Evolutionary conservation across 2,329 filamentous ascomycete species (phyloP).

Genomic region (Apiospora marii): DNA sequence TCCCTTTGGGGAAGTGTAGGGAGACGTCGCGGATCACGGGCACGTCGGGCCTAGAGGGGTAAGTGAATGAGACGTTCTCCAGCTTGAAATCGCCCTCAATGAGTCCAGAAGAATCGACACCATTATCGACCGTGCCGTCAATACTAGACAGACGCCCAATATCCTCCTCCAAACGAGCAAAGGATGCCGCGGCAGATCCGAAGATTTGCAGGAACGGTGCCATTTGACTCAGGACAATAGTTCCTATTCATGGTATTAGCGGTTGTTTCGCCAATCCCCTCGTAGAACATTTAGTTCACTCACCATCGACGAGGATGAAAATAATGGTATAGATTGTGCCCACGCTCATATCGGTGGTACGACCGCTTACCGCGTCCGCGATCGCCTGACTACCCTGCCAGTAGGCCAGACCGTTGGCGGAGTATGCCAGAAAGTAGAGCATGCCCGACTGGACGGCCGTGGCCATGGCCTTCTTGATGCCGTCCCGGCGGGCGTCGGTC

Average conservation of each 20-base stretch:
- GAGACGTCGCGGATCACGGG: conserved; percentile 45
- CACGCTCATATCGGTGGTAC: conserved; percentile 46
- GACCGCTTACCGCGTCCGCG: conserved; percentile 47
- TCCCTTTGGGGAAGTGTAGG: conserved; percentile 44
- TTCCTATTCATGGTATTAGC: conserved; percentile 49
- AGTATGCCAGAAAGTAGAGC: conserved; percentile 72
- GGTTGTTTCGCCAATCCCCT: conserved; percentile 40
- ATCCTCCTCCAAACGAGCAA: conserved; percentile 61
- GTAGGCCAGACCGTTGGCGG: conserved; percentile 70
- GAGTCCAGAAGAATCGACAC: conserved; percentile 46
- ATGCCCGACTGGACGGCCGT: conserved; percentile 66
- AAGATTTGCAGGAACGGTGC: conserved; percentile 69
- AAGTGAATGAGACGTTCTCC: conserved; percentile 47
- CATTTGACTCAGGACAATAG: conserved; percentile 66
- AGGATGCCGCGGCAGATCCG: conserved; percentile 60
- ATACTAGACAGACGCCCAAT: conserved; percentile 58
- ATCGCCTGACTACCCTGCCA: conserved; percentile 66
- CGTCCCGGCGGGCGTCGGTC: conserved; percentile 53
- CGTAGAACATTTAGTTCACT: conserved; percentile 24
- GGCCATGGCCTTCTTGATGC: conserved; percentile 63
- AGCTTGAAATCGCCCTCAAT: conserved; percentile 48
- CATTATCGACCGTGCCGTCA: conserved; percentile 50
- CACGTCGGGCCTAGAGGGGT: conserved; percentile 47
- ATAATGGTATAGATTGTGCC: conserved; percentile 69
- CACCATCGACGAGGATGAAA: conserved; percentile 68